Conservation (phyloP, 2,329 filamentous ascomycete genomes). For the Neurospora crassa region DNA sequence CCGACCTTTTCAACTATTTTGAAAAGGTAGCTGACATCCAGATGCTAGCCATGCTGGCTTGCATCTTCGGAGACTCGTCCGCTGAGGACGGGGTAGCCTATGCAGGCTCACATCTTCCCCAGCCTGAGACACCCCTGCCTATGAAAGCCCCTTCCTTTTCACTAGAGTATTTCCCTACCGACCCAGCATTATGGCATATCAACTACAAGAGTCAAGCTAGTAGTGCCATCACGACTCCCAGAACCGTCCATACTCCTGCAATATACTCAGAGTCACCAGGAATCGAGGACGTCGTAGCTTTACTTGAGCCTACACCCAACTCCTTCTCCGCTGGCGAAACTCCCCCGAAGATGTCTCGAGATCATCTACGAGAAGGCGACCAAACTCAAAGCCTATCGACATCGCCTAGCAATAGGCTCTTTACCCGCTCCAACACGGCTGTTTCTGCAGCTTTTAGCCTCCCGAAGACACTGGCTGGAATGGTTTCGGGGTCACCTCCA, state of each 20-base stretch:
- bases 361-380: conserved; percentile 34
- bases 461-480: conserved; percentile 32
- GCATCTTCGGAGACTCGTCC: conserved; percentile 55
- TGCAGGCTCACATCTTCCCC: conserved; percentile 44
- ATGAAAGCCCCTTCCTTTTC: conserved; percentile 59
- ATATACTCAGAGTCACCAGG: conserved; percentile 45
- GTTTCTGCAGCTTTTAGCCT: conserved; percentile 49
- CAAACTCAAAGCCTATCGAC: conserved; percentile 46
- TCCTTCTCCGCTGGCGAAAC: conserved; percentile 56
- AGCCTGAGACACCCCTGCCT: conserved; percentile 52
- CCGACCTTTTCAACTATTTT: conserved; percentile 54
- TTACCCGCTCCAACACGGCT: conserved; percentile 45
- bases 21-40: conserved; percentile 54
- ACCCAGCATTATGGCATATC: conserved; percentile 43
- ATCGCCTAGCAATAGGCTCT: conserved; percentile 45
- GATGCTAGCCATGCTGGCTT: conserved; percentile 64
- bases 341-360: conserved; percentile 39
- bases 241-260: conserved; percentile 45
- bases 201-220: conserved; percentile 42
- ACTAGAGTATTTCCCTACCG: conserved; percentile 55
- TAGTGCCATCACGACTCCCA: conserved; percentile 47
- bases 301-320: conserved; percentile 43
- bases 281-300: conserved; percentile 46
- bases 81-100: conserved; percentile 47
- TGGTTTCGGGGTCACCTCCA: conserved; percentile 32